Evolutionary conservation across 352 stramenopile species (phyloP).

Genomic region (Phytophthora europaea): DNA sequence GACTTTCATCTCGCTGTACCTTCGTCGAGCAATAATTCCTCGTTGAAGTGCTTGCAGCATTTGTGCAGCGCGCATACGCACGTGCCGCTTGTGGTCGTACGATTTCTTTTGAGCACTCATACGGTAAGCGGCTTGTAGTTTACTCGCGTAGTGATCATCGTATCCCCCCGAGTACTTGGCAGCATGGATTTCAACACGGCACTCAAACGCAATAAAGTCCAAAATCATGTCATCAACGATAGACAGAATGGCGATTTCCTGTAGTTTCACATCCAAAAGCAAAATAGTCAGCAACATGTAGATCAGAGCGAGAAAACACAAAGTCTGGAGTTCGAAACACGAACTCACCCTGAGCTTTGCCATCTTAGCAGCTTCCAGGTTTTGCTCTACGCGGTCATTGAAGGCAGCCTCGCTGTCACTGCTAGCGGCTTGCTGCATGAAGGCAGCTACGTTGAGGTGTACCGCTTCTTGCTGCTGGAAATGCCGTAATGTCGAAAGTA

Average conservation of each 20-base stretch:
- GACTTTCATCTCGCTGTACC: conserved; percentile 65
- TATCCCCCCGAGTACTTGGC: conserved; percentile 70
- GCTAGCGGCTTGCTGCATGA: conserved; percentile 29
- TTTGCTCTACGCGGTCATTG: conserved; percentile 32
- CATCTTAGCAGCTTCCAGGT: conserved; percentile 47
- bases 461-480: conserved; percentile 64
- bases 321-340: neutral
- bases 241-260: conserved; percentile 59
- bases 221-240: conserved; percentile 74
- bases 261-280: neutral
- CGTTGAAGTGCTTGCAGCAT: conserved; percentile 78
- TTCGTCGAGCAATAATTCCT: conserved; percentile 61
- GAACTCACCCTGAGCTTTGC: conserved; percentile 49
- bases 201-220: conserved; percentile 65
- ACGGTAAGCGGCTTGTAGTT: conserved; percentile 73
- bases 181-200: conserved; percentile 60
- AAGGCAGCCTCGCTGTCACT: conserved; percentile 28
- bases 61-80: conserved; percentile 60
- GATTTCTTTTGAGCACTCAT: conserved; percentile 76
- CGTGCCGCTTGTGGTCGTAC: conserved; percentile 56
- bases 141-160: conserved; percentile 75
- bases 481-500: conserved; percentile 45
- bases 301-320: neutral
- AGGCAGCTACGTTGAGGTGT: conserved; percentile 47
- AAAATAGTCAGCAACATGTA: conserved; percentile 1